Evolutionary conservation across 805 yeast genomes (phyloP).

Genomic region (Maudiozyma saulgeensis): DNA sequence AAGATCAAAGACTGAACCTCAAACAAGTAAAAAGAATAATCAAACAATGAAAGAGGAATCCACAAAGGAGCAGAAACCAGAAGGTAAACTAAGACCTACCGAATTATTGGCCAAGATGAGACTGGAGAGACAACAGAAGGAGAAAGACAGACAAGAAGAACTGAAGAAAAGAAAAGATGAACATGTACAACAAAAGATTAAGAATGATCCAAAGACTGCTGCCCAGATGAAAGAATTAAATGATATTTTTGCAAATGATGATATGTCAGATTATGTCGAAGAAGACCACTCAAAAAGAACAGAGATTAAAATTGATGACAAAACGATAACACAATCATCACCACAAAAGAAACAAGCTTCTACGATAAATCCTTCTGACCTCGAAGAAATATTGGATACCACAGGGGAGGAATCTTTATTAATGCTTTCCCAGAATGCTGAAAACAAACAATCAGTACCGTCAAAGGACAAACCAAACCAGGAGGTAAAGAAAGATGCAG

Average conservation of each 20-base stretch:
- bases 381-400: conserved; percentile 25
- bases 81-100: conserved; percentile 23
- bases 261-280: conserved; percentile 21
- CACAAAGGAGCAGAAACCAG: conserved; percentile 10
- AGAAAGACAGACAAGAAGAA: conserved; percentile 21
- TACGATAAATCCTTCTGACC: conserved; percentile 7
- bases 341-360: neutral
- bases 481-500: neutral
- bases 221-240: conserved; percentile 25
- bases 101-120: conserved; percentile 27
- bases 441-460: neutral
- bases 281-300: conserved; percentile 4
- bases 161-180: conserved; percentile 18
- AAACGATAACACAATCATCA: neutral
- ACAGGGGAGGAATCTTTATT: conserved; percentile 27
- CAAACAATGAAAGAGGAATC: conserved; percentile 2
- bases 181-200: conserved; percentile 5
- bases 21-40: neutral
- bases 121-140: conserved; percentile 25
- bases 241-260: conserved; percentile 22
- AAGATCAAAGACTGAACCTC: conserved; percentile 7
- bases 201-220: conserved; percentile 19
- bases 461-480: neutral
- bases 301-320: neutral
- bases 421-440: conserved; percentile 7